Conservation (phyloP, 2,329 filamentous ascomycete genomes). For the Aspergillus uvarum region DNA sequence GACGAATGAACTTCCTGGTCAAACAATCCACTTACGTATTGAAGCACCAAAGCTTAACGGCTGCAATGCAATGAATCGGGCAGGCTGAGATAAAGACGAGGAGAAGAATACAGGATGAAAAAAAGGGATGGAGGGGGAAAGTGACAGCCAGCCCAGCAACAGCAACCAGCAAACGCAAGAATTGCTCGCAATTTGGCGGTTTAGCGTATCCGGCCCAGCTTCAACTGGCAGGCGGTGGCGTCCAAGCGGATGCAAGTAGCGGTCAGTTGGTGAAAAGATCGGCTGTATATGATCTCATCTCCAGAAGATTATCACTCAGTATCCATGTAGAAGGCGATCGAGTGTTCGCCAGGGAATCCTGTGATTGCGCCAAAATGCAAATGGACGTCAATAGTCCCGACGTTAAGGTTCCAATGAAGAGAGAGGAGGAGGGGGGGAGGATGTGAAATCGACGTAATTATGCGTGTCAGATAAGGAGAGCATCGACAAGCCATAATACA, state of each 20-base stretch:
- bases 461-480: neutral
- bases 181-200: neutral
- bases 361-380: neutral
- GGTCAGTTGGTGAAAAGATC: neutral
- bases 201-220: neutral
- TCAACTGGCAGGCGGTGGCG: neutral
- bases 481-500: too few relatives aligned
- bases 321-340: neutral
- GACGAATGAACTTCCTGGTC: conserved; percentile 2
- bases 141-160: neutral
- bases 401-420: too few relatives aligned
- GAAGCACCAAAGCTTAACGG: conserved; percentile 3
- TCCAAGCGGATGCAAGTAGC: neutral
- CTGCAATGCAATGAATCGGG: neutral
- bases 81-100: neutral
- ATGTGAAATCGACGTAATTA: neutral
- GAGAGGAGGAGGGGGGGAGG: neutral
- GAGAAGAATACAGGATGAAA: neutral
- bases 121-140: neutral
- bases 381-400: neutral
- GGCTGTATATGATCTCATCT: neutral
- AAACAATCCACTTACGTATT: neutral
- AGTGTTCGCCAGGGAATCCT: neutral
- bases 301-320: neutral
- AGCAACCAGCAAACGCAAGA: neutral